Conservation (phyloP, 2,329 filamentous ascomycete genomes). For the Xylaria sp. region DNA sequence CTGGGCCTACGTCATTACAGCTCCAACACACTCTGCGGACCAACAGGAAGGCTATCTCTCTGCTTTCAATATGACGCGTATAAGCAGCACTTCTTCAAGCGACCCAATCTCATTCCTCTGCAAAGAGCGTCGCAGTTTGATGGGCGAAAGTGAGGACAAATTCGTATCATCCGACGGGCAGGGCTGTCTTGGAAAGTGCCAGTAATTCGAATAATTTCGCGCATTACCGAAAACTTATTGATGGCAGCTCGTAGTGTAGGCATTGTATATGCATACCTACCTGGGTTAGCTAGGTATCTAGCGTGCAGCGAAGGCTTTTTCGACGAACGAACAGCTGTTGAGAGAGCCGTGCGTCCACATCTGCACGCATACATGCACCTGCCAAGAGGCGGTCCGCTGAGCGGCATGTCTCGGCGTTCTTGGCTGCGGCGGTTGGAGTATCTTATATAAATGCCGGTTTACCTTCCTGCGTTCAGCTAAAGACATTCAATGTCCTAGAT, state of each 20-base stretch:
- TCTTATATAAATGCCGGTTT: neutral
- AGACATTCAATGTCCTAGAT: neutral
- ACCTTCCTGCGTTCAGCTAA: neutral
- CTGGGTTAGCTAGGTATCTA: neutral
- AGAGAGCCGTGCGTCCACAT: neutral
- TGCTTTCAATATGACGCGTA: conserved; percentile 3
- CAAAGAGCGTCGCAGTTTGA: neutral
- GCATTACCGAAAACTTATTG: neutral
- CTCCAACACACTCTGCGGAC: neutral
- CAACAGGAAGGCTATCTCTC: neutral
- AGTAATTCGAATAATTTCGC: neutral
- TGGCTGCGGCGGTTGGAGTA: neutral
- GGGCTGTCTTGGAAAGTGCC: neutral
- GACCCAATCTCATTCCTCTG: neutral
- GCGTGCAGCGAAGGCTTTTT: conserved; percentile 5
- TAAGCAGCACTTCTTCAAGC: neutral
- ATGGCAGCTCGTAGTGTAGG: neutral
- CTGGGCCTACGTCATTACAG: conserved; percentile 21
- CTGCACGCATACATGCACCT: neutral
- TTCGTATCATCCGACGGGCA: neutral
- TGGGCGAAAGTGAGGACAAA: neutral
- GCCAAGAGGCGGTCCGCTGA: conserved; percentile 5
- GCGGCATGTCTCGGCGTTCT: conserved; percentile 1
- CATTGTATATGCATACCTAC: neutral
- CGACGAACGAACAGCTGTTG: neutral